phyloP scores from a whole-genome alignment of 495 filamentous ascomycete genomes.

The Clohesyomyces aquaticus region DNA sequence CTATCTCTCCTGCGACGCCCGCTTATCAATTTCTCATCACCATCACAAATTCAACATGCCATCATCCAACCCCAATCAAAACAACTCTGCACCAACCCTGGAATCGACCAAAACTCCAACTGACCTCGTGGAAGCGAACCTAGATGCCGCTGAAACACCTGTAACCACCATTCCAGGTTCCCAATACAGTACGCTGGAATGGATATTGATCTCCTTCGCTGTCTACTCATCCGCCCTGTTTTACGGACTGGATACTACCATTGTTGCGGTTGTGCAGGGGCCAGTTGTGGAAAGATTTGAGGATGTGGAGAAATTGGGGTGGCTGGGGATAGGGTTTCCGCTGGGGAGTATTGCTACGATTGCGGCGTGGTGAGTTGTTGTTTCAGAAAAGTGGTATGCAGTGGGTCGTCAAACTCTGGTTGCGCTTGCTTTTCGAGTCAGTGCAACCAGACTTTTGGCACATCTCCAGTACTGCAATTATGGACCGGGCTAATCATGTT shows the following conservation, averaged over 20 bases:
- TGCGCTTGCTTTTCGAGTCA: too few relatives aligned
- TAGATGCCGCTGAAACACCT: background rate
- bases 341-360: slow-evolving; percentile 40
- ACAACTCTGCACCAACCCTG: background rate
- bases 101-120: background rate
- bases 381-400: too few relatives aligned
- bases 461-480: too few relatives aligned
- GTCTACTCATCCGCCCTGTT: slow-evolving; percentile 41
- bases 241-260: slow-evolving; percentile 51
- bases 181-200: slow-evolving; percentile 24
- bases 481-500: background rate
- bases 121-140: background rate
- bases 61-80: background rate
- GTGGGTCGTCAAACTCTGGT: too few relatives aligned
- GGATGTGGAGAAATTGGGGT: slow-evolving; percentile 40
- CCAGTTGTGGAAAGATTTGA: slow-evolving; percentile 40
- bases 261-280: slow-evolving; percentile 50
- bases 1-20: too few relatives aligned
- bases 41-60: too few relatives aligned
- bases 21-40: too few relatives aligned
- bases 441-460: too few relatives aligned
- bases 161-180: too few relatives aligned
- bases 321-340: slow-evolving; percentile 42
- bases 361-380: slow-evolving; percentile 16
- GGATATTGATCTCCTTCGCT: slow-evolving; percentile 39